phyloP scores from a whole-genome alignment of 495 filamentous ascomycete genomes.

The Aspergillus panamensis region DNA sequence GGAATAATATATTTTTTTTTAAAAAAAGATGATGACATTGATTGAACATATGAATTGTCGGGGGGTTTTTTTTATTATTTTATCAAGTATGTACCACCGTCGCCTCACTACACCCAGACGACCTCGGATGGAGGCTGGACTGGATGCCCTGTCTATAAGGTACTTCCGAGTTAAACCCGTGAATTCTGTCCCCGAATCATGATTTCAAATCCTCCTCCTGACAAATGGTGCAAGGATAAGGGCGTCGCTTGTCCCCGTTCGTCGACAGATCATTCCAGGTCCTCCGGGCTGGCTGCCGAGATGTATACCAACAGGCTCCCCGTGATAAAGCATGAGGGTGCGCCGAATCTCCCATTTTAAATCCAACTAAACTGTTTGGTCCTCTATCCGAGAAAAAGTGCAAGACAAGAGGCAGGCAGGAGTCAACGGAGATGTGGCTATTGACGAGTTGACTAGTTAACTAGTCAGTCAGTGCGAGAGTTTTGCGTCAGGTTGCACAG shows the following conservation, averaged over 20 bases:
- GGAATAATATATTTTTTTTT: neutral
- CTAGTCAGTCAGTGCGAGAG: neutral
- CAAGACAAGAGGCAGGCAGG: neutral
- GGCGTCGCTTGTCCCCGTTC: too few species aligned
- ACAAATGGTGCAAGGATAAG: too few species aligned
- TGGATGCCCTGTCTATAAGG: neutral
- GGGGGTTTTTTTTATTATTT: too few species aligned
- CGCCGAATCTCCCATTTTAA: neutral
- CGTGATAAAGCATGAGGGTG: neutral
- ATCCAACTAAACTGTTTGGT: neutral
- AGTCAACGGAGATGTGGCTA: too few species aligned
- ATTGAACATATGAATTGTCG: neutral
- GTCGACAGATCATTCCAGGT: too few species aligned
- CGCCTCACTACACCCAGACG: constrained; percentile 1
- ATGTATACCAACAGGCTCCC: neutral
- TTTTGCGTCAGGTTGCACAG: neutral
- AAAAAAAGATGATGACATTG: neutral
- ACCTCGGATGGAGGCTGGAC: neutral
- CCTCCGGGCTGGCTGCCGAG: too few species aligned
- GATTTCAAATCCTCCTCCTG: too few species aligned
- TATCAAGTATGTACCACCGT: constrained; percentile 12
- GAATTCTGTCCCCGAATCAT: neutral
- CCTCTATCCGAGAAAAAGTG: neutral
- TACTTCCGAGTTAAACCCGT: neutral
- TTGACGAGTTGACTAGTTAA: neutral